Base-by-base conservation (phyloP, 805 yeast genomes). In the Ogataea sp. region DNA sequence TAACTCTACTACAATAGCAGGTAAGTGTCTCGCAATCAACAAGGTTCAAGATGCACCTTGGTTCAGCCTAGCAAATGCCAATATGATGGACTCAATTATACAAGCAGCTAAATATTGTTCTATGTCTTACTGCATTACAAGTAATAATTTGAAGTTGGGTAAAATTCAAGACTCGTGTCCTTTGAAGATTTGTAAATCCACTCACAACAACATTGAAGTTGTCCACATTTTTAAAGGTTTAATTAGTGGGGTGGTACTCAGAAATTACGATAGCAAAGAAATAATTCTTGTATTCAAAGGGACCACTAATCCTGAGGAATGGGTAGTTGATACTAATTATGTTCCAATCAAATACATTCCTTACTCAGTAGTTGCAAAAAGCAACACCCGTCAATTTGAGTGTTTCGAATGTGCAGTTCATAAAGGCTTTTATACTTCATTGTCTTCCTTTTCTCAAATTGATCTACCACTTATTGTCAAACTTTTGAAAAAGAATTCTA, bases 201-300 rank as follows among this genome's bases (percentile, higher is more conserved):
- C 3, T 21, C 47, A 54, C 39, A 43, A 32, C 10, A 44, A 34
- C 26, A 38, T 10, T 33, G 58, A 60, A 18, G 56, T 77, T 1
- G 56, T 66, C 17, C 40, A 61, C 25, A 61, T 67, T 1, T 65
- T 64, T 43, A 68, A 70, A 18, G 68, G 70, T 14, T 57, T 61
- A 2, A 81, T 84, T 1, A 64, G 78, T 3, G 85, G 83, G 0
- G 69, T 59, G 48, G 63, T 75, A 20, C 73, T 76, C 8, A 59
- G 69, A 9, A 83, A 78, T 52, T 68, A 67, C 43, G 45, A 46
- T 2, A 50, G 55, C 17, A 52, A 65, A 33, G 64, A 69, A 36
- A 59, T 83, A 5, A 53, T 71, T 17, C 54, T 79, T 32, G 73
- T 66, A 0, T 79, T 78, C 47, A 68, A 87, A 58, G 93, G 93